These are phyloP conservation scores for Pleurotus ostreatus DNA, from an alignment of 768 basidiomycete genomes.

Conservation along the genomic window DNA sequence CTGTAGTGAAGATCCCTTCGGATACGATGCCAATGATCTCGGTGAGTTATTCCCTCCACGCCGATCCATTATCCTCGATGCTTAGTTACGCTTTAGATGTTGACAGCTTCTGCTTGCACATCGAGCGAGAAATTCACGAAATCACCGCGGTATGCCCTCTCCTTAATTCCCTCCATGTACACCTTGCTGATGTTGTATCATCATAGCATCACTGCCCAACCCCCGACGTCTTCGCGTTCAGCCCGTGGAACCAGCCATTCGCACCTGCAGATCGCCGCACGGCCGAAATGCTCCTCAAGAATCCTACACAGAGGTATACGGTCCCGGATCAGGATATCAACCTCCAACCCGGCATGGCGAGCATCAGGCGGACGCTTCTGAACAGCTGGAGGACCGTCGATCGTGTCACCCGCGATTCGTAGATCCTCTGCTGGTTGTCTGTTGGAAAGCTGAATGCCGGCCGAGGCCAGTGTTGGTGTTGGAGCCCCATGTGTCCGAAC, in stretches of 20 bases:
- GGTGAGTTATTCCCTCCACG: conserved; percentile 30
- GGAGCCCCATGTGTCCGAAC: too few species aligned
- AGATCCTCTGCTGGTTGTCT: not conserved
- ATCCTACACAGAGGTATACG: conserved; percentile 32
- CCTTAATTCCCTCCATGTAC: not conserved
- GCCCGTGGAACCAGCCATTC: conserved; percentile 63
- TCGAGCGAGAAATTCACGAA: conserved; percentile 67
- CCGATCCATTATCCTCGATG: not conserved
- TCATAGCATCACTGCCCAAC: conserved; percentile 50
- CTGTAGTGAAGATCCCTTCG: conserved; percentile 61
- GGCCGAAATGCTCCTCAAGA: conserved; percentile 47
- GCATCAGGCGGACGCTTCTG: conserved; percentile 35
- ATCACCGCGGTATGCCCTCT: conserved; percentile 52
- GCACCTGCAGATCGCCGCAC: conserved; percentile 57
- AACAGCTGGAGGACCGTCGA: conserved; percentile 40
- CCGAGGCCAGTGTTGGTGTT: too few species aligned
- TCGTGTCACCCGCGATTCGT: conserved; percentile 18
- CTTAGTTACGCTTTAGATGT: conserved; percentile 35
- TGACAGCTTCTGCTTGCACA: conserved; percentile 62
- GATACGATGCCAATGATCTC: conserved; percentile 65
- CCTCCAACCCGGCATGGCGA: conserved; percentile 27
- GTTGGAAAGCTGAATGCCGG: too few species aligned
- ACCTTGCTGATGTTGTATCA: conserved; percentile 10
- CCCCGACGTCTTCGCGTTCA: conserved; percentile 52
- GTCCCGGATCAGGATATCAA: conserved; percentile 20